These are phyloP conservation scores for Rheum nobile DNA, from an alignment of 148 eudicot genomes.

Conservation along the genomic window DNA sequence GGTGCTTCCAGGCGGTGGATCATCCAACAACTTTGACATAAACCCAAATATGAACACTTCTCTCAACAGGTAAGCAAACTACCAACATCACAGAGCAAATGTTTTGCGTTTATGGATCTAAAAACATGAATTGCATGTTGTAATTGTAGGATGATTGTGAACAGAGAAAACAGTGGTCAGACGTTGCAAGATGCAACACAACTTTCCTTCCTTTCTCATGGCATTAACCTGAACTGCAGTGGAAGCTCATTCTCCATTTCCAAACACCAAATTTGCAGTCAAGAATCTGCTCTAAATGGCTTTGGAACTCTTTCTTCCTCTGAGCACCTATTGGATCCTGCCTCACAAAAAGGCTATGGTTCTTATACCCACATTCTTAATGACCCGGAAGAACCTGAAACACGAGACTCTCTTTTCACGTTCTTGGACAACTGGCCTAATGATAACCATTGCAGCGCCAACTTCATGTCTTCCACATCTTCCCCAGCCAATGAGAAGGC, in stretches of 20 bases:
- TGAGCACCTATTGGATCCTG: constrained; percentile 8
- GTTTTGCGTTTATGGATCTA: too few species aligned
- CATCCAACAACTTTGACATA: background rate
- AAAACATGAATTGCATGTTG: background rate
- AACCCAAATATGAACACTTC: background rate
- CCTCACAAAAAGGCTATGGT: background rate
- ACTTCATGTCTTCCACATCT: constrained; percentile 51
- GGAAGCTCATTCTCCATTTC: constrained; percentile 11
- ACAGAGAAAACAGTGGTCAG: background rate
- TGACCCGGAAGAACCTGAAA: background rate
- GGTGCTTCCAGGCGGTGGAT: background rate
- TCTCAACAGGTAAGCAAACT: background rate
- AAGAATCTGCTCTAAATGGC: background rate
- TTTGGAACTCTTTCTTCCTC: background rate
- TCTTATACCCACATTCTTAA: constrained; percentile 10
- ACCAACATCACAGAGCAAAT: too few species aligned
- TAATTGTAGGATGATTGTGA: constrained; percentile 11
- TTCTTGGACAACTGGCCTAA: constrained; percentile 30
- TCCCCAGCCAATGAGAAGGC: constrained; percentile 32
- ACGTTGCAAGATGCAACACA: constrained; percentile 3
- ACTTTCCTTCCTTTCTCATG: constrained; percentile 10
- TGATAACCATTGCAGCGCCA: constrained; percentile 18
- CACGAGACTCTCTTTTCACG: background rate
- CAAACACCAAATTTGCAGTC: constrained; percentile 7
- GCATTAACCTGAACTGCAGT: constrained; percentile 9